Percentiles rank a stretch among this genome's conserved stretches.
Evolutionary conservation across 1,284 basidiomycete species (phyloP).

Genomic region (Tilletiopsis washingtonensis): DNA sequence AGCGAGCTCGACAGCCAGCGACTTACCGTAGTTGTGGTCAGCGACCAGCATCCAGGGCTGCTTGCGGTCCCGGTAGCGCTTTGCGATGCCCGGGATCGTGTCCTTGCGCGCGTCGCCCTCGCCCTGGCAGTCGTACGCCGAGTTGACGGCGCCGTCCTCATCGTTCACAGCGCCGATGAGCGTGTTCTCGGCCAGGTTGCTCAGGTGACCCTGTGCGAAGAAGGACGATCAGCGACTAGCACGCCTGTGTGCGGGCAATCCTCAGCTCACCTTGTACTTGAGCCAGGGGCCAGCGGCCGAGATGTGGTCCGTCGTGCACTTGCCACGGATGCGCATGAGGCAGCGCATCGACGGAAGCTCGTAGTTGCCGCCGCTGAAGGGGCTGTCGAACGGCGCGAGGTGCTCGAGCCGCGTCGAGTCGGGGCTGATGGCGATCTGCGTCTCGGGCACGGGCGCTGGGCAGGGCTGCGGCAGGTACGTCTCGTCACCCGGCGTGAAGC

Average conservation of each 20-base stretch:
- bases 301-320: conserved; percentile 83
- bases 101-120: conserved; percentile 15
- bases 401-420: conserved; percentile 62
- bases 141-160: conserved; percentile 51
- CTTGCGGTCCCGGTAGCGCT: conserved; percentile 35
- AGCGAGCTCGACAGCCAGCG: too few species aligned
- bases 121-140: conserved; percentile 35
- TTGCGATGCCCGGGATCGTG: conserved; percentile 43
- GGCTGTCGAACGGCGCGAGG: conserved; percentile 75
- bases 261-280: conserved; percentile 67
- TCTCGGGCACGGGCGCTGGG: conserved; percentile 61
- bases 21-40: conserved; percentile 74
- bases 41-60: conserved; percentile 82
- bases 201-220: conserved; percentile 63
- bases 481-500: conserved; percentile 71
- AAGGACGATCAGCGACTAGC: background rate
- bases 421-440: conserved; percentile 62
- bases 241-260: background rate
- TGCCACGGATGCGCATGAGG: conserved; percentile 83
- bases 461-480: conserved; percentile 70
- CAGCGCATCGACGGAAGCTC: conserved; percentile 68
- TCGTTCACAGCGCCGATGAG: conserved; percentile 49
- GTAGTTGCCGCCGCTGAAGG: conserved; percentile 57
- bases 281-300: conserved; percentile 61
- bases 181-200: conserved; percentile 93